Evolutionary conservation across 1,139 yeast species (phyloP).

Genomic region (Yamadazyma diospyri): DNA sequence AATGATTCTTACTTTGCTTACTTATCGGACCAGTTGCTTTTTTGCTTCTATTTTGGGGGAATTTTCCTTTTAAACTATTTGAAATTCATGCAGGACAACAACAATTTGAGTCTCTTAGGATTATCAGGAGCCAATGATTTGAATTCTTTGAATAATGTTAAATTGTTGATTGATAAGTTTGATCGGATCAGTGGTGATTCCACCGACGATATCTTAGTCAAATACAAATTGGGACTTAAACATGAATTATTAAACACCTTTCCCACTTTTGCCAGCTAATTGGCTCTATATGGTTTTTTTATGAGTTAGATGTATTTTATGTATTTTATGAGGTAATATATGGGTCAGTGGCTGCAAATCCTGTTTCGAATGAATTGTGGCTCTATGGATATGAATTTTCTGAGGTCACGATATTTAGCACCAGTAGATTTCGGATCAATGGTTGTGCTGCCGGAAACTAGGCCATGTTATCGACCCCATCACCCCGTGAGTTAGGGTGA

Average conservation of each 20-base stretch:
- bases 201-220: constrained; percentile 27
- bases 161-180: constrained; percentile 27
- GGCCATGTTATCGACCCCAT: too few relatives aligned
- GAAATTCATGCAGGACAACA: constrained; percentile 9
- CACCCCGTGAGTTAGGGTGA: not conserved
- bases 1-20: constrained; percentile 66
- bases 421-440: too few relatives aligned
- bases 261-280: constrained; percentile 4
- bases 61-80: constrained; percentile 37
- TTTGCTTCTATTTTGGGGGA: constrained; percentile 51
- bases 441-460: too few relatives aligned
- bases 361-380: not conserved
- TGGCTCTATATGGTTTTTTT: too few relatives aligned
- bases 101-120: constrained; percentile 9
- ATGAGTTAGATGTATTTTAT: too few relatives aligned
- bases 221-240: constrained; percentile 26
- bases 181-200: constrained; percentile 29
- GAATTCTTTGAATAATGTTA: constrained; percentile 15
- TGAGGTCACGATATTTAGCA: too few relatives aligned
- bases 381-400: too few relatives aligned
- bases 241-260: constrained; percentile 12
- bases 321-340: too few relatives aligned
- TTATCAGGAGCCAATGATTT: constrained; percentile 10
- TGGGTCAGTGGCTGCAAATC: constrained; percentile 1
- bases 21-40: constrained; percentile 65